Conservation (phyloP, 2,329 filamentous ascomycete species). For the Raffaelea ambrosiae region DNA sequence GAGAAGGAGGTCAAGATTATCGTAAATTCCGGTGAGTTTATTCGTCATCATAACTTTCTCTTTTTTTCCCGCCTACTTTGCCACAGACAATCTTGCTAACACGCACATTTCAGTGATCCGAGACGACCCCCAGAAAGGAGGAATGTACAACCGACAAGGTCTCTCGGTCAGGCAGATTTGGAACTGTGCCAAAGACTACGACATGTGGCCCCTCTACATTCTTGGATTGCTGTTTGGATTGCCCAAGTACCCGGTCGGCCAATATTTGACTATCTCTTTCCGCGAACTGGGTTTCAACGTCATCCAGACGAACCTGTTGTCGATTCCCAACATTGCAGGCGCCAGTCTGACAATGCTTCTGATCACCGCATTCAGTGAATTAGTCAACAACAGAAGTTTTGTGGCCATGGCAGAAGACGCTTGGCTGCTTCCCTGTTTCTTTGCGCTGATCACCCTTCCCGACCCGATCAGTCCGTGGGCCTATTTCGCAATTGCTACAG, state of each 20-base stretch:
- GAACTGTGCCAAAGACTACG: conserved; percentile 39
- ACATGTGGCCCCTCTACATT: conserved; percentile 34
- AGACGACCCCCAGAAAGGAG: neutral
- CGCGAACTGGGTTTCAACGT: conserved; percentile 20
- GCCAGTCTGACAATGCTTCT: conserved; percentile 40
- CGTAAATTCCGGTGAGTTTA: conserved; percentile 37
- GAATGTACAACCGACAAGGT: conserved; percentile 44
- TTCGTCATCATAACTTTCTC: neutral
- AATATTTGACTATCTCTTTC: conserved; percentile 1
- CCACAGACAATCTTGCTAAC: neutral
- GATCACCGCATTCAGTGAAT: conserved; percentile 42
- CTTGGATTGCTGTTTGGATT: conserved; percentile 28
- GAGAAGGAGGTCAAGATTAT: conserved; percentile 59
- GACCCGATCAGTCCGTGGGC: neutral
- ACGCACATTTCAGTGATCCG: neutral
- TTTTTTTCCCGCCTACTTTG: no score
- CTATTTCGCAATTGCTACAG: neutral
- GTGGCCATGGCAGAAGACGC: neutral
- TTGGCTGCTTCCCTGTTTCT: neutral
- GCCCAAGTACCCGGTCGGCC: conserved; percentile 30
- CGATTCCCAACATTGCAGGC: conserved; percentile 37
- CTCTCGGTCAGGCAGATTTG: conserved; percentile 34
- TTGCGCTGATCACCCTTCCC: neutral
- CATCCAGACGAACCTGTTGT: conserved; percentile 45
- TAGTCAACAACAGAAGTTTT: conserved; percentile 17